A percentile compares a stretch with the other conserved stretches of the same genome.
phyloP scores from a whole-genome alignment of 805 yeast species.

The Blastobotrys muscicola region DNA sequence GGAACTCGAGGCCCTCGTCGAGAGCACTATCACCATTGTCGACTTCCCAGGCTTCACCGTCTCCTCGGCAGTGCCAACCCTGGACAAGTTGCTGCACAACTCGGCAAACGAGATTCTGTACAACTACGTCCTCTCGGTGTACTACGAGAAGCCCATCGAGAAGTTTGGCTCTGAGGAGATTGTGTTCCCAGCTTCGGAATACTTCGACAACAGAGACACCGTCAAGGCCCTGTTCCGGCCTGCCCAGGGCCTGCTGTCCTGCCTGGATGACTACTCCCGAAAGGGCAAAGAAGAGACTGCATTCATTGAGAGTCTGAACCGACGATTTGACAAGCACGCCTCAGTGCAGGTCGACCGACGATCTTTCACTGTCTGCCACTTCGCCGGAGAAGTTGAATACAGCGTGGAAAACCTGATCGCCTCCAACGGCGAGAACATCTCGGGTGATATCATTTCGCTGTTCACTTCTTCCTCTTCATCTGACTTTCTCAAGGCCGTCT shows the following conservation, averaged over 20 bases:
- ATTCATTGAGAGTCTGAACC: slow-evolving; percentile 24
- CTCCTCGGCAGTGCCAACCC: slow-evolving; percentile 24
- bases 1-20: slow-evolving; percentile 20
- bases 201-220: slow-evolving; percentile 46
- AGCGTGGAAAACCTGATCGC: slow-evolving; percentile 41
- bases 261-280: slow-evolving; percentile 31
- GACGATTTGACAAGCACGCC: slow-evolving; percentile 26
- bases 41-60: slow-evolving; percentile 35
- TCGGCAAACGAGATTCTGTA: slow-evolving; percentile 34
- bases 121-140: slow-evolving; percentile 29
- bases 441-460: slow-evolving; percentile 32
- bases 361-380: slow-evolving; percentile 46
- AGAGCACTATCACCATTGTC: slow-evolving; percentile 28
- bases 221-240: slow-evolving; percentile 44
- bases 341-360: slow-evolving; percentile 23
- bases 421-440: slow-evolving; percentile 42
- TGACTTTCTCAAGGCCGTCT: slow-evolving; percentile 27
- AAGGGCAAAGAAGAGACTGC: slow-evolving; percentile 26
- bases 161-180: slow-evolving; percentile 33
- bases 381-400: slow-evolving; percentile 51
- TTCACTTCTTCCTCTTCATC: slow-evolving; percentile 32
- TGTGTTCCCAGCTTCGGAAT: slow-evolving; percentile 45
- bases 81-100: slow-evolving; percentile 33
- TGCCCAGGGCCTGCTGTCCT: slow-evolving; percentile 27
- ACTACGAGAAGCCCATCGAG: slow-evolving; percentile 31